Evolutionary conservation across 2,329 filamentous ascomycete species (phyloP), one percentile per base, ranked within the genome.

Genomic region (Proliferodiscus dingleyae): DNA sequence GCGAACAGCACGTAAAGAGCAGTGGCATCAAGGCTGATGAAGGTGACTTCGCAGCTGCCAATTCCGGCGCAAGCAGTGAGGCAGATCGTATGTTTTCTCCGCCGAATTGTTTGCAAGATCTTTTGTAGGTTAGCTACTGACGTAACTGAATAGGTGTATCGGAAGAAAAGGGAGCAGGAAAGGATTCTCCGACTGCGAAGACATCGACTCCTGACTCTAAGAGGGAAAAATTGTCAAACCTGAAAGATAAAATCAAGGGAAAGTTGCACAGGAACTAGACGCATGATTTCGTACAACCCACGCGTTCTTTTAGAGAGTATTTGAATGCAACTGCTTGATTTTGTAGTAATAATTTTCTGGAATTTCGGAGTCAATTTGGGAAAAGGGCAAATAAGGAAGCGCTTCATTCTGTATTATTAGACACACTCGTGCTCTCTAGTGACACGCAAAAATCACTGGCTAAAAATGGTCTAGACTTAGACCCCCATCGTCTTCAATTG

Each of bases 231-330:
- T 29, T 21, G 66, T 70, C 68, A 37, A 75, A 75, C 51, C 60
- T 84, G 32, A 73, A 73, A 49, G 72, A 81, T 46, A 83, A 83
- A 68, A 77, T 87, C 65, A 87, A 85, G 75, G 74, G 76, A 45
- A 86, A 85, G 70, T 66, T 86, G 48, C 43, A 57, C 38, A 50
- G 53, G 44, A 45, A 32, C 9, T 32, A 32, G 29, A 3, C 29
- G 16, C 13, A 7, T 32, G n/a, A n/a, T n/a, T n/a, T n/a, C n/a
- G n/a, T n/a, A n/a, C n/a, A n/a, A n/a, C n/a, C n/a, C n/a, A n/a
- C n/a, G n/a, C n/a, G n/a, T n/a, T n/a, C n/a, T n/a, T n/a, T n/a
- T n/a, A n/a, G n/a, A n/a, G n/a, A n/a, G n/a, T n/a, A n/a, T n/a
- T n/a, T n/a, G n/a, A n/a, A n/a, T n/a, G n/a, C n/a, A n/a, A n/a